Base-by-base conservation (phyloP, 768 basidiomycete genomes). In the Mycena capillaripes region DNA sequence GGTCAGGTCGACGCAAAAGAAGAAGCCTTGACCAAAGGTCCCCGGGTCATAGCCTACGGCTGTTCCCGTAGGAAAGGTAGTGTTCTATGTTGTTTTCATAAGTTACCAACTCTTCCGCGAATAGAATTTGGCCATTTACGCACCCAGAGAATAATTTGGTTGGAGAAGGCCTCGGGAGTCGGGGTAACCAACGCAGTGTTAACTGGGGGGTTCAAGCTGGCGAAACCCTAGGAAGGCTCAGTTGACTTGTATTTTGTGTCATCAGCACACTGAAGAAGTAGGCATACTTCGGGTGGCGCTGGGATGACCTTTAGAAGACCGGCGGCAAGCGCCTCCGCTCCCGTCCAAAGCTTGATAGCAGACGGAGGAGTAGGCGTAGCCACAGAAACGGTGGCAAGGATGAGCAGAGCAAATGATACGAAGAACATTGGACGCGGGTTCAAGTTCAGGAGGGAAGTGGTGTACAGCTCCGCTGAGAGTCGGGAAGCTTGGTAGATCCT, bases 1-100 rank as follows among this genome's bases (percentile, higher is more conserved):
- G 38, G 30, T 69, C 50, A 69, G 23, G 16, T 69, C 68, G 42
- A 69, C 68, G 52, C 68, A 69, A n/a, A 69, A 69, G 68, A 69
- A 69, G 68, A 29, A 38, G 58, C 34, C 29, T 62, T 44, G 25
- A 50, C 48, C 67, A 14, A 69, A 69, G 46, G 23, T 29, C 4
- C 67, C 66, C 6, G 66, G 66, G 42, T 67, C 17, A 23, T 38
- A 69, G n/a, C n/a, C n/a, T n/a, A n/a, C n/a, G 25, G 42, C 4
- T 27, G 59, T 60, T 52, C 67, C 67, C 6, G 67, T 48, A 34
- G 36, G 8, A 42, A 3, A 2, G 17, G 67, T 5, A 38, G 27
- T 55, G 57, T 12, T 55, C 67, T 69, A 21, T 32, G 10, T 32
- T 61, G n/a, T 60, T 34, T 53, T 27, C 59, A 42, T 38, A 21